Percentiles rank a stretch among this genome's conserved stretches.
Conservation (phyloP, 1,284 basidiomycete species). For the Mycosarcoma maydis region DNA sequence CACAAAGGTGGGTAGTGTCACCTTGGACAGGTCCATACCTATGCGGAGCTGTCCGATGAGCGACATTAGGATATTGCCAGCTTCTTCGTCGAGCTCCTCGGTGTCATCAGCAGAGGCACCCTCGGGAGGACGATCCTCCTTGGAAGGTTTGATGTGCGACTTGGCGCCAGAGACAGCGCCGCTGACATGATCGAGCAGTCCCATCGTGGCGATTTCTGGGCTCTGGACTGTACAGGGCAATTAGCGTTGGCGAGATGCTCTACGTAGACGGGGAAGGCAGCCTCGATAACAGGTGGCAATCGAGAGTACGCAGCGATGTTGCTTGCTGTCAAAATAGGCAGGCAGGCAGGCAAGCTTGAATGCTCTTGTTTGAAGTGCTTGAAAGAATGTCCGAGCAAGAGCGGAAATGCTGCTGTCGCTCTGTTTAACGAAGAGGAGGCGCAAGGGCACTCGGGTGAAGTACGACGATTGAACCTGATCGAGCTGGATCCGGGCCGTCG, state of each 20-base stretch:
- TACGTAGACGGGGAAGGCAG: too few relatives aligned
- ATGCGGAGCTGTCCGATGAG: constrained; percentile 85
- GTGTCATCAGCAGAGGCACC: constrained; percentile 65
- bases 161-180: constrained; percentile 57
- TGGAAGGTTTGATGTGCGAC: constrained; percentile 49
- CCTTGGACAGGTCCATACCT: constrained; percentile 94
- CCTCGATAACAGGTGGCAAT: too few relatives aligned
- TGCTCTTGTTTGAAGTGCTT: too few relatives aligned
- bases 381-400: too few relatives aligned
- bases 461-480: too few relatives aligned
- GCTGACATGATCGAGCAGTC: constrained; percentile 60
- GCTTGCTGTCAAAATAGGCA: too few relatives aligned
- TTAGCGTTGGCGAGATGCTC: too few relatives aligned
- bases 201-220: constrained; percentile 35
- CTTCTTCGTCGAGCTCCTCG: constrained; percentile 68
- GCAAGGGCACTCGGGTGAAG: neutral
- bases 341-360: too few relatives aligned
- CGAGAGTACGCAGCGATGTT: too few relatives aligned
- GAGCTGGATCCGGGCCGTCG: too few relatives aligned
- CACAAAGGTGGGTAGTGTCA: constrained; percentile 72
- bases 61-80: constrained; percentile 68
- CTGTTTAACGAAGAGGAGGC: neutral
- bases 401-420: too few relatives aligned
- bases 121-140: constrained; percentile 63
- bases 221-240: too few relatives aligned